phyloP scores from a whole-genome alignment of 139 green algal genomes.

The Raphidocelis subcapitata region DNA sequence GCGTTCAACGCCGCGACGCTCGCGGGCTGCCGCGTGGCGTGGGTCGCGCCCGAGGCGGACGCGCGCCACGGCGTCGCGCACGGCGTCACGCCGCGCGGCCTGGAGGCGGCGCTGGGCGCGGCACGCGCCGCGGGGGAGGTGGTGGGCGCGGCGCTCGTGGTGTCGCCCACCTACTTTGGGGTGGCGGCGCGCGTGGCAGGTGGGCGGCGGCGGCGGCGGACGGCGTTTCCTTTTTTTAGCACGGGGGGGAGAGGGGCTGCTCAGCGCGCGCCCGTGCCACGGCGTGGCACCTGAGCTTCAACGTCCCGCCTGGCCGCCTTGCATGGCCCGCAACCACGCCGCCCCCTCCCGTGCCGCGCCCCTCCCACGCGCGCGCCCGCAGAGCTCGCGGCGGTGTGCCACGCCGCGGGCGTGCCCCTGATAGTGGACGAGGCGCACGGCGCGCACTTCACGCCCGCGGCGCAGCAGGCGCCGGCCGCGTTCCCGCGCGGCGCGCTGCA shows the following conservation, averaged over 20 bases:
- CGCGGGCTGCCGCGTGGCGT: constrained; percentile 41
- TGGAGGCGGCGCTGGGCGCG: constrained; percentile 43
- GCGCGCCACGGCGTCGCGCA: constrained; percentile 51
- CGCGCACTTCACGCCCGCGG: constrained; percentile 66
- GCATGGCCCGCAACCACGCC: too few relatives aligned
- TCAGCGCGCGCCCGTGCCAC: too few relatives aligned
- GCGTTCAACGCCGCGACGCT: constrained; percentile 77
- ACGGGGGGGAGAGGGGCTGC: too few relatives aligned
- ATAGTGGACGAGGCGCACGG: constrained; percentile 95
- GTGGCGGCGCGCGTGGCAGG: constrained; percentile 55
- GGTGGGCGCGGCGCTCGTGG: constrained; percentile 66
- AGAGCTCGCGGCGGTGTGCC: constrained; percentile 57
- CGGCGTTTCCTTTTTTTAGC: too few relatives aligned
- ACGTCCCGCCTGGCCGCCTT: too few relatives aligned
- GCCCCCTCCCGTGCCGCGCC: too few relatives aligned
- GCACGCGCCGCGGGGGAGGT: constrained; percentile 14
- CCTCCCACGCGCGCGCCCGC: background rate
- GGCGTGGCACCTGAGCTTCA: too few relatives aligned
- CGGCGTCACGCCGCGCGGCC: constrained; percentile 43
- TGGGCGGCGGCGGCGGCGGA: constrained; percentile 12
- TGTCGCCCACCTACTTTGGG: constrained; percentile 91
- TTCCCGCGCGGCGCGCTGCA: constrained; percentile 47
- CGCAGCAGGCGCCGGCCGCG: background rate
- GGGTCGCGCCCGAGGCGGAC: constrained; percentile 53
- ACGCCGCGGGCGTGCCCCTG: constrained; percentile 55